Percentiles rank a stretch among this genome's conserved stretches.
These are phyloP conservation scores for Pseudogymnoascus verrucosus DNA, from an alignment of 2,329 filamentous ascomycete species.

Conservation along the genomic window DNA sequence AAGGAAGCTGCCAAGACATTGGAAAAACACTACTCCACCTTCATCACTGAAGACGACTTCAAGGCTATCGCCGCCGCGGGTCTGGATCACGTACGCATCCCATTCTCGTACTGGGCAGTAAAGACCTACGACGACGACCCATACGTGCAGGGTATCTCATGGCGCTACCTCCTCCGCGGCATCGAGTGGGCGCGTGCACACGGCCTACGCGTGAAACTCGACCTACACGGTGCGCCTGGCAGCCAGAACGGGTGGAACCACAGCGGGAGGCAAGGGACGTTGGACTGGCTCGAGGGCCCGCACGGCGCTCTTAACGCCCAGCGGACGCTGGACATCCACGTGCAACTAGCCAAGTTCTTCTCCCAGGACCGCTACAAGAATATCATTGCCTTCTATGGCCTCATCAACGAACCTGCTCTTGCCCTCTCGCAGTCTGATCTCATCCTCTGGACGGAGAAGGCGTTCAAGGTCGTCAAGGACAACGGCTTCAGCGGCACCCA, in stretches of 20 bases:
- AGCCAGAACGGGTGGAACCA: conserved; percentile 99
- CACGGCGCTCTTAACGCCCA: conserved; percentile 71
- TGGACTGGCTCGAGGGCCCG: conserved; percentile 84
- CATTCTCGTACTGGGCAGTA: conserved; percentile 92
- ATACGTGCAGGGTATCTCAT: conserved; percentile 78
- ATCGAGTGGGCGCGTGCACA: conserved; percentile 94
- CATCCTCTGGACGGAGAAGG: conserved; percentile 69
- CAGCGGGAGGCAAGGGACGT: conserved; percentile 70
- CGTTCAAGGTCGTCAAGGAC: conserved; percentile 61
- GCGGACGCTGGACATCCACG: conserved; percentile 78
- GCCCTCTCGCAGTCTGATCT: conserved; percentile 57
- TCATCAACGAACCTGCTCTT: conserved; percentile 93
- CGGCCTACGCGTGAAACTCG: conserved; percentile 84
- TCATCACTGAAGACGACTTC: conserved; percentile 79
- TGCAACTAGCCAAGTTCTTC: conserved; percentile 85
- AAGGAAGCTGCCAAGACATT: conserved; percentile 55
- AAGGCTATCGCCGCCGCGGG: conserved; percentile 77
- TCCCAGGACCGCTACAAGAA: conserved; percentile 89
- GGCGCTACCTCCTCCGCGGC: conserved; percentile 84
- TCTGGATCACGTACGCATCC: conserved; percentile 93
- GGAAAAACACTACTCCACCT: conserved; percentile 85
- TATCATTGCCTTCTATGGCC: conserved; percentile 83
- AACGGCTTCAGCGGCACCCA: conserved; percentile 69
- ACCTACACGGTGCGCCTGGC: conserved; percentile 84
- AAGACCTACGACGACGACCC: conserved; percentile 77